A percentile compares a stretch with the other conserved stretches of the same genome.
Evolutionary conservation across 768 basidiomycete genomes (phyloP).

Genomic region (Termitomyces sp.): DNA sequence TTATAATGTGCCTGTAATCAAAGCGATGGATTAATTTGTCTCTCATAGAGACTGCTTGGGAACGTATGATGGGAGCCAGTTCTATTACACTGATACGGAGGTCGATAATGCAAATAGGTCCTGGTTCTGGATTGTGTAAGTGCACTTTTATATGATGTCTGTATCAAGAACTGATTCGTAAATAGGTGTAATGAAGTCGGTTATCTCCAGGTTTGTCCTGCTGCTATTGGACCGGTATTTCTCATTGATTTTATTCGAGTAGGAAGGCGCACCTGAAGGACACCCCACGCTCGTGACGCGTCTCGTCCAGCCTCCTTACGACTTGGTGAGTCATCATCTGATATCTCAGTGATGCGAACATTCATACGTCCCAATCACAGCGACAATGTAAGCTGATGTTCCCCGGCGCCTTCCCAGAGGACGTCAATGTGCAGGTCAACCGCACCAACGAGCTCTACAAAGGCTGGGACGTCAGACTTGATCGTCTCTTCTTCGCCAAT

Average conservation of each 20-base stretch:
- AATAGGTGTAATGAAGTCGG: slow-evolving; percentile 68
- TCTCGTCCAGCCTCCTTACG: slow-evolving; percentile 50
- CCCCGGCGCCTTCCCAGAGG: slow-evolving; percentile 47
- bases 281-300: slow-evolving; percentile 48
- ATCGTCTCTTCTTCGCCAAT: slow-evolving; percentile 66
- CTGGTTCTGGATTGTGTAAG: slow-evolving; percentile 70
- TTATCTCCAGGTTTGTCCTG: slow-evolving; percentile 38
- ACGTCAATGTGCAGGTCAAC: slow-evolving; percentile 38
- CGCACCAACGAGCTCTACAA: slow-evolving; percentile 46
- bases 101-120: slow-evolving; percentile 56
- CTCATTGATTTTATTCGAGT: not conserved
- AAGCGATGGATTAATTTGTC: not conserved
- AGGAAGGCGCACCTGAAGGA: slow-evolving; percentile 39
- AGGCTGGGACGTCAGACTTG: slow-evolving; percentile 58
- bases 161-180: not conserved
- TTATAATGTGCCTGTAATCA: slow-evolving; percentile 13
- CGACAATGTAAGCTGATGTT: slow-evolving; percentile 69
- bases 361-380: slow-evolving; percentile 25
- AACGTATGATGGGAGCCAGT: slow-evolving; percentile 32
- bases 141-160: not conserved
- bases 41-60: slow-evolving; percentile 35
- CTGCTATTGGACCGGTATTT: not conserved
- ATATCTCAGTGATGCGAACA: not conserved
- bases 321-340: slow-evolving; percentile 34
- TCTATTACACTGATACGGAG: slow-evolving; percentile 49